Conservation (phyloP, 2,329 filamentous ascomycete genomes). For the Polychaeton citri region DNA sequence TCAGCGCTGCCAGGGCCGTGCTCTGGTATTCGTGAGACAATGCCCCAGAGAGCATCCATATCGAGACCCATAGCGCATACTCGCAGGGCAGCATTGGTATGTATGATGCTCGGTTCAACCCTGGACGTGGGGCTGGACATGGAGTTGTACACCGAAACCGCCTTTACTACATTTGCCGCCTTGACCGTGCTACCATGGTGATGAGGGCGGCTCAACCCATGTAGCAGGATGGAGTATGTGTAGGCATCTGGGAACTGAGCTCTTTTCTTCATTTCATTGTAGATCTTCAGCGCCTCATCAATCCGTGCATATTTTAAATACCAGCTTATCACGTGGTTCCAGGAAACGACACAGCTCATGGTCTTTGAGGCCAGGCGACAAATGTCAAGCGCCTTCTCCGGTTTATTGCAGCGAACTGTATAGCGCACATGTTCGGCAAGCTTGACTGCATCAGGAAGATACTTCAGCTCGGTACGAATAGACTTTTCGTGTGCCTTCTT, state of each 20-base stretch:
- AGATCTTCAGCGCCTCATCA: slow-evolving; percentile 60
- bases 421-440: slow-evolving; percentile 55
- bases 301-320: slow-evolving; percentile 49
- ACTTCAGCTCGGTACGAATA: slow-evolving; percentile 45
- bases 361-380: slow-evolving; percentile 55
- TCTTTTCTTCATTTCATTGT: slow-evolving; percentile 98
- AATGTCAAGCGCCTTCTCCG: slow-evolving; percentile 54
- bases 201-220: slow-evolving; percentile 40
- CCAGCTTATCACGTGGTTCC: slow-evolving; percentile 76
- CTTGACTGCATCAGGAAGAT: slow-evolving; percentile 56
- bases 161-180: slow-evolving; percentile 50
- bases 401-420: slow-evolving; percentile 45
- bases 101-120: slow-evolving; percentile 61
- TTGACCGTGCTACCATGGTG: slow-evolving; percentile 33
- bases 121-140: slow-evolving; percentile 51
- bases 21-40: slow-evolving; percentile 59
- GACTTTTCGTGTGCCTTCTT: slow-evolving; percentile 9
- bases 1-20: slow-evolving; percentile 51
- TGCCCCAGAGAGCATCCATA: slow-evolving; percentile 66
- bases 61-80: slow-evolving; percentile 64
- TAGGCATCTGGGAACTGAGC: slow-evolving; percentile 64
- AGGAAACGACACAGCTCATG: slow-evolving; percentile 58
- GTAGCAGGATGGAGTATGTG: slow-evolving; percentile 75
- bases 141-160: slow-evolving; percentile 62
- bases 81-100: slow-evolving; percentile 77